Evolutionary conservation across 805 yeast species (phyloP).

Genomic region (Saturnispora sekii): DNA sequence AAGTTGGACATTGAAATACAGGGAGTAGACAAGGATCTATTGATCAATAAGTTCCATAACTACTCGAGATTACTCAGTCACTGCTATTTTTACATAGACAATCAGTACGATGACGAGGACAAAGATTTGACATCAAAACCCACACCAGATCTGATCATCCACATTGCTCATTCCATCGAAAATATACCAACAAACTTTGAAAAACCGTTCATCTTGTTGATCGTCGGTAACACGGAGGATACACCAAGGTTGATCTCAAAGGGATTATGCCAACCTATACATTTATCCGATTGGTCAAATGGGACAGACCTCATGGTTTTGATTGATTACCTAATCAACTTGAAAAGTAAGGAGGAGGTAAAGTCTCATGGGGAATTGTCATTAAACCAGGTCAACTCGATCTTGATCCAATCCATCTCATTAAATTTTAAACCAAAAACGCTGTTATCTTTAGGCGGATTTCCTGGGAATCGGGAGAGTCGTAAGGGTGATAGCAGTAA

Average conservation of each 20-base stretch:
- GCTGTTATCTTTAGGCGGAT: background rate
- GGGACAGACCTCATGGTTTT: constrained; percentile 24
- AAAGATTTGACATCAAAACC: too few species aligned
- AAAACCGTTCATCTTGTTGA: too few species aligned
- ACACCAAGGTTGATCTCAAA: background rate
- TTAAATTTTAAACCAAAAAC: background rate
- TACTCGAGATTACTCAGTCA: constrained; percentile 24
- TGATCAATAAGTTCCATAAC: constrained; percentile 18
- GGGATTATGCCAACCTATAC: constrained; percentile 26
- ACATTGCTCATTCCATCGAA: constrained; percentile 23
- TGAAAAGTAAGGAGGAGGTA: background rate
- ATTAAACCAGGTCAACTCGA: constrained; percentile 5
- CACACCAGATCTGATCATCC: constrained; percentile 17
- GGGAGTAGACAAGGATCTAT: constrained; percentile 17
- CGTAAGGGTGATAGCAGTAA: background rate
- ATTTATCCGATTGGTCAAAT: constrained; percentile 17
- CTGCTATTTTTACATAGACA: constrained; percentile 18
- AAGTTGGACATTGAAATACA: constrained; percentile 21
- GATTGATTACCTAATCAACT: constrained; percentile 24
- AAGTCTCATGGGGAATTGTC: background rate
- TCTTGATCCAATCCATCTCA: constrained; percentile 5
- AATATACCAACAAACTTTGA: too few species aligned
- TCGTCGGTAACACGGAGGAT: background rate
- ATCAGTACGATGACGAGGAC: constrained; percentile 7
- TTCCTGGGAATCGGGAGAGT: background rate